Evolutionary conservation across 768 basidiomycete genomes (phyloP).

Genomic region (Lentinula boryana): DNA sequence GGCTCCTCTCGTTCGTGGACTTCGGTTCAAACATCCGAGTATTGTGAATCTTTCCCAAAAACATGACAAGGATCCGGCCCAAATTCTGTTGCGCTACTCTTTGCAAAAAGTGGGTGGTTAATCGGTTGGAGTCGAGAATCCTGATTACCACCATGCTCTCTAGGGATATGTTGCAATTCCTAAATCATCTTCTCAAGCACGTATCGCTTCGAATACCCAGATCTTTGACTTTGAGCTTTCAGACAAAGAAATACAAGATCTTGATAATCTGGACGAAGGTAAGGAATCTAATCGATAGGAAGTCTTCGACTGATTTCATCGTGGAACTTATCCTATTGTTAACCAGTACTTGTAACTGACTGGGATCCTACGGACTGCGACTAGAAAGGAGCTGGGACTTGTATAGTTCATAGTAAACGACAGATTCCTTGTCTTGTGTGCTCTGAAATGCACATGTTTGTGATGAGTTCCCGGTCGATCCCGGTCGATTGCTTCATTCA

Average conservation of each 20-base stretch:
- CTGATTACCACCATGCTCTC: not conserved
- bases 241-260: conserved; percentile 36
- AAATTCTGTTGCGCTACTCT: conserved; percentile 65
- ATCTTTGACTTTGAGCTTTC: conserved; percentile 60
- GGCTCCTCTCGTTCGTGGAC: conserved; percentile 64
- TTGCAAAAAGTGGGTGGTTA: conserved; percentile 56
- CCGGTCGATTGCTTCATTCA: not conserved
- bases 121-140: not conserved
- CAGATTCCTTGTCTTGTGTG: too few species aligned
- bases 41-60: conserved; percentile 43
- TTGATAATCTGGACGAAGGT: conserved; percentile 55
- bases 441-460: not conserved
- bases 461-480: not conserved
- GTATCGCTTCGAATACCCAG: conserved; percentile 54
- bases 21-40: conserved; percentile 55
- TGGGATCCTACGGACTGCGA: conserved; percentile 32
- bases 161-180: conserved; percentile 60
- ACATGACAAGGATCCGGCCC: conserved; percentile 51
- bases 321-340: not conserved
- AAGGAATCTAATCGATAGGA: conserved; percentile 10
- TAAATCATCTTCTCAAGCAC: conserved; percentile 47
- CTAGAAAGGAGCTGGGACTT: conserved; percentile 10
- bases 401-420: not conserved
- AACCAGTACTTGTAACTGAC: conserved; percentile 33
- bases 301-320: not conserved